Evolutionary conservation across 768 basidiomycete genomes (phyloP), one percentile per base, ranked within the genome.

Genomic region (Auricularia heimuer): DNA sequence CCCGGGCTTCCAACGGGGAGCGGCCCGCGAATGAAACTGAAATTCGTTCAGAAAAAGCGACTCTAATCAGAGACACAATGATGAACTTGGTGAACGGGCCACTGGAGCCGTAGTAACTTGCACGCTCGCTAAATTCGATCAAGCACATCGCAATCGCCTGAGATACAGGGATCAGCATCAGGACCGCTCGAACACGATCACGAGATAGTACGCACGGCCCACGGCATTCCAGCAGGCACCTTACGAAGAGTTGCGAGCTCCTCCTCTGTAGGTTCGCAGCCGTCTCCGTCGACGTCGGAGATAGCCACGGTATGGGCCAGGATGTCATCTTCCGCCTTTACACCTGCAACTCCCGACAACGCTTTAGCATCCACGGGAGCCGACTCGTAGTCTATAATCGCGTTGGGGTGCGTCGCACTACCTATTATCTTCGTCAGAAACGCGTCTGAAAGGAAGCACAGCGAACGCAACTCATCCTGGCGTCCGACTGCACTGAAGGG

Each of bases 91-190:
- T 51, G 16, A 51, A 51, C 6, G 65, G 67, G 39, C 69, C 66
- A 6, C 24, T 61, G 58, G 68, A 73, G 12, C 71, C 71, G 62
- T 73, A 70, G 61, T 72, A 73, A 51, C 64, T 54, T 4, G 65
- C 70, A 36, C 75, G 67, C 67, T 76, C 75, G 10, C 73, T 71
- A 33, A 74, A 67, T 67, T 76, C 75, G 61, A 75, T 68, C 29
- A 76, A 63, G 62, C 74, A 74, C 69, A 76, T 74, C n/a, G 71
- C 70, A n/a, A 73, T 62, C 1, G 67, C 73, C 3, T 60, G 56
- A 12, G 24, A 60, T 33, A 8, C 24, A 34, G 7, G 29, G 16
- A 14, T 56, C 14, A 56, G 54, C 10, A 29, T 10, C 12, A 10
- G 12, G n/a, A 10, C 21, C 21, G 54, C n/a, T 10, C 16, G 11